These are phyloP conservation scores for Rhizopus delemar DNA, from an alignment of 371 early-diverging fungal genomes.

Conservation along the genomic window DNA sequence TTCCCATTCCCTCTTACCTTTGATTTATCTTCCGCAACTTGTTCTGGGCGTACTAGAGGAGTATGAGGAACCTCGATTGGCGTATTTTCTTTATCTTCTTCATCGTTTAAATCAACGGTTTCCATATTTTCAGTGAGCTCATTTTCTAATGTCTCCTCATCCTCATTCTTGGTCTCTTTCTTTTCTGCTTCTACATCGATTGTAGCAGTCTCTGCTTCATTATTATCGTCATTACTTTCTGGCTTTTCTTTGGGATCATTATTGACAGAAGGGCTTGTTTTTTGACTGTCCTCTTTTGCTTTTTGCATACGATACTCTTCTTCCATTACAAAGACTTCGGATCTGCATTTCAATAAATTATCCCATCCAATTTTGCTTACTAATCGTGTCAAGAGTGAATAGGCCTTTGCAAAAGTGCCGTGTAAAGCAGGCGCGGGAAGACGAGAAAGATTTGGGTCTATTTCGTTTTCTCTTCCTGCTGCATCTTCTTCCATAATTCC, in stretches of 20 bases:
- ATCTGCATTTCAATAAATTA: conserved; percentile 82
- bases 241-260: neutral
- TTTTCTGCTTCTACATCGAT: neutral
- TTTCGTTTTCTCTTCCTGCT: conserved; percentile 68
- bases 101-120: conserved; percentile 32
- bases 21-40: conserved; percentile 42
- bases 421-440: conserved; percentile 87
- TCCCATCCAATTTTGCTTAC: conserved; percentile 93
- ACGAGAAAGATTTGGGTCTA: conserved; percentile 67
- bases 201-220: conserved; percentile 1
- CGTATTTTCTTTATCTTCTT: conserved; percentile 8
- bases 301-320: conserved; percentile 90
- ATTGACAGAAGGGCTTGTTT: conserved; percentile 11
- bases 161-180: neutral
- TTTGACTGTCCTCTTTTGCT: conserved; percentile 60
- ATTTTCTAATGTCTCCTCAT: conserved; percentile 9
- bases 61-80: conserved; percentile 22
- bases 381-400: conserved; percentile 76
- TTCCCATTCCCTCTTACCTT: conserved; percentile 2
- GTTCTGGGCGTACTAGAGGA: conserved; percentile 38
- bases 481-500: conserved; percentile 74
- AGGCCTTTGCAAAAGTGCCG: conserved; percentile 91
- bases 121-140: conserved; percentile 29
- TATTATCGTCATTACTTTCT: neutral
- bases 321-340: conserved; percentile 95